Evolutionary conservation across 1,139 yeast genomes (phyloP), one percentile per base, ranked within the genome.

Genomic region (Candida sanyaensis): DNA sequence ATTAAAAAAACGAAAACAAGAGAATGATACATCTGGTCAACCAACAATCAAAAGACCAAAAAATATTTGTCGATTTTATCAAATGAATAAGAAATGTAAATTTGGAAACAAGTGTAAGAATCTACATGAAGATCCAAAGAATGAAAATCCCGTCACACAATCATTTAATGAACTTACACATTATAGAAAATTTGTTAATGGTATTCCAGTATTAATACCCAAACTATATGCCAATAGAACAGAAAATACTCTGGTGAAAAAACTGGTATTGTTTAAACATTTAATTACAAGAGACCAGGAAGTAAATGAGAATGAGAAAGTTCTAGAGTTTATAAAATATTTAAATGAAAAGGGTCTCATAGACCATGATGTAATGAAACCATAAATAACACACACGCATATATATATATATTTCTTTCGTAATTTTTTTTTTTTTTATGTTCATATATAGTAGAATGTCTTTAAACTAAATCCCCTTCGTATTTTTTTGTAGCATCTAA

Each of bases 401-500:
- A 29, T 32, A 27, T 29, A 37, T 43, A 11, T 9, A 38, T 27
- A 17, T 17, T 2, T 17, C 21, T 17, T 17, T 2, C 21, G 3
- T 17, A 17, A n/a, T n/a, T n/a, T n/a, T n/a, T n/a, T n/a, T n/a
- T 17, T 3, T 17, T 17, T 17, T 17, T 17, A 2, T 17, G 21
- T 17, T 17, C 21, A 17, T 17, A 17, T 17, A 3, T 17, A 17
- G 21, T 17, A 17, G 21, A 17, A 17, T 17, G 21, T 30, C 6
- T 12, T 47, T 51, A 55, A 40, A 53, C 47, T 41, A 55, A 50
- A 47, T 57, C 60, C 24, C 59, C 55, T 50, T 53, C 54, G 46
- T 50, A 77, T 47, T 78, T 73, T 52, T 75, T 76, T 23, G 88
- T 76, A 54, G 95, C 88, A 46, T 86, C 93, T 32, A 81, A 72